Base-by-base conservation (phyloP, 2,329 filamentous ascomycete species). In the Xylaria hypoxylon region DNA sequence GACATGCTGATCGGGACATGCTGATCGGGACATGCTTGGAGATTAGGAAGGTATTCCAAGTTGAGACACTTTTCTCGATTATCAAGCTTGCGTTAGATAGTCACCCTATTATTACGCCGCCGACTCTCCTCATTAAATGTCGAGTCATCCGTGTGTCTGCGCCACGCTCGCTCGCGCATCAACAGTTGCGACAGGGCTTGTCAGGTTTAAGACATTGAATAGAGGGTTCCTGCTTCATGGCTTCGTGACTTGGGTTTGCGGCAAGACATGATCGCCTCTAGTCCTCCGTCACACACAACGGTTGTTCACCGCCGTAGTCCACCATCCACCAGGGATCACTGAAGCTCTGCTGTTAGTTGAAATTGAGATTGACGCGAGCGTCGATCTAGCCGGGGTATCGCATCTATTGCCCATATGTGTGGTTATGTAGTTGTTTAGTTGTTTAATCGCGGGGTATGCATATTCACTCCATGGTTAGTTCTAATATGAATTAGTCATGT, bases 201-300 rank as follows among this genome's bases (percentile, higher is more conserved):
- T 31, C 10, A n/a, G 19, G 42, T 59, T 28, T 48, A 22, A 48
- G 56, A 59, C 26, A 31, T n/a, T 31, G 2, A 8, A 8, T 31
- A 17, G 40, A 33, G 19, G 19, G 22, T 8, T 8, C 15, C 31
- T 15, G 22, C 45, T 59, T 51, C 28, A 35, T 17, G 17, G 38
- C 45, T 59, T 42, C 28, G 33, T 17, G 17, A 22, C 19, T 13
- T 33, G 19, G 15, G 3, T 24, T 11, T 28, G 45, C 24, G 7
- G 57, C 44, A 31, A 42, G 57, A 51, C 45, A 42, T 45, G 53
- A 38, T 38, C 50, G n/a, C 8, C 24, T 31, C 44, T 31, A 17
- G 28, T 31, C 26, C 22, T 53, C 51, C 6, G 5, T n/a, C 26
- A n/a, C 38, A 13, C 13, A 38, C 19, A 10, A n/a, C n/a, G n/a